Conservation (phyloP, 139 green algal species). For the Limnomonas spitsbergensis region DNA sequence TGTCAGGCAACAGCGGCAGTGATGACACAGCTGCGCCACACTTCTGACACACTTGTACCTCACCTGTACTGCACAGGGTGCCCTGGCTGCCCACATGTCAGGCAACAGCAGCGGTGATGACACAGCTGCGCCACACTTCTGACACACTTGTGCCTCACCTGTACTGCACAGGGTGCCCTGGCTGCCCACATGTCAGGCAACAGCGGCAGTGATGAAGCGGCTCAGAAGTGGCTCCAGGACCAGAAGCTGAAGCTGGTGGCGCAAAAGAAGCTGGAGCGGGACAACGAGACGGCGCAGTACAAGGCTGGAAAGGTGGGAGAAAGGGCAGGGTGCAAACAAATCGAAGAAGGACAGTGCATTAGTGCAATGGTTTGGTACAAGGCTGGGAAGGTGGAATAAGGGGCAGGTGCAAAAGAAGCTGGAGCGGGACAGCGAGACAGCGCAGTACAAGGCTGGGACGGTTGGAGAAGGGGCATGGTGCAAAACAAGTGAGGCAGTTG, state of each 20-base stretch:
- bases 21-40: too few species aligned
- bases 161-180: background rate
- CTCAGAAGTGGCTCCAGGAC: constrained; percentile 30
- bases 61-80: too few species aligned
- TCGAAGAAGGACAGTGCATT: background rate
- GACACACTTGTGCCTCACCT: too few species aligned
- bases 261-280: constrained; percentile 37
- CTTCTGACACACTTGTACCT: too few species aligned
- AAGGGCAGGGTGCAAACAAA: background rate
- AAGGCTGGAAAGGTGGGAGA: constrained; percentile 26
- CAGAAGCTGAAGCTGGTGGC: constrained; percentile 39
- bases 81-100: too few species aligned
- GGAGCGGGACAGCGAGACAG: constrained; percentile 36
- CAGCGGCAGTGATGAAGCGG: background rate
- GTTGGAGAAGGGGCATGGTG: too few species aligned
- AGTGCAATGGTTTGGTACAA: too few species aligned
- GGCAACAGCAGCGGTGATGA: too few species aligned
- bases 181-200: background rate
- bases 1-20: too few species aligned
- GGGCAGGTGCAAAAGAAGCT: constrained; percentile 34
- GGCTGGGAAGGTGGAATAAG: background rate
- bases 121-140: too few species aligned
- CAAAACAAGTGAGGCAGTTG: too few species aligned
- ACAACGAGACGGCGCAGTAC: constrained; percentile 33
- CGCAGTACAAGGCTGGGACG: constrained; percentile 31